Evolutionary conservation across 2,329 filamentous ascomycete species (phyloP).

Genomic region (Claviceps spartinae): DNA sequence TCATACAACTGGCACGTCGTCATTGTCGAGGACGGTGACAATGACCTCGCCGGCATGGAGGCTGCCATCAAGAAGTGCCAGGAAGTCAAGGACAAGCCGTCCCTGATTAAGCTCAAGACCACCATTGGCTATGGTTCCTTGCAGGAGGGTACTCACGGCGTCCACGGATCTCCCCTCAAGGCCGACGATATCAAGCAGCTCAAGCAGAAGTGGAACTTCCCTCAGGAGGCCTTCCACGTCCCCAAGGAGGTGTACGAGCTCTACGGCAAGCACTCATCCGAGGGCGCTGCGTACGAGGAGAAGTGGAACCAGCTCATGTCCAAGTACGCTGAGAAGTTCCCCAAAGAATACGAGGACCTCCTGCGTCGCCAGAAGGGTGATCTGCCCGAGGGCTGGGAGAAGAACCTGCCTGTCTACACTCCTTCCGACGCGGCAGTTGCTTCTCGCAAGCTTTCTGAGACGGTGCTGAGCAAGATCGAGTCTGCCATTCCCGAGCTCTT

Average conservation of each 20-base stretch:
- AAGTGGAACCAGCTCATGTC: conserved; percentile 92
- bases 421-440: conserved; percentile 72
- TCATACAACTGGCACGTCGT: conserved; percentile 91
- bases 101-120: conserved; percentile 91
- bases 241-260: conserved; percentile 88
- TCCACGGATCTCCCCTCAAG: conserved; percentile 94
- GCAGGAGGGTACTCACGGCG: conserved; percentile 84
- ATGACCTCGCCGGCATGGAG: conserved; percentile 78
- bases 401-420: conserved; percentile 81
- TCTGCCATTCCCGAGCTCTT: conserved; percentile 74
- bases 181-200: conserved; percentile 84
- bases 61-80: conserved; percentile 74
- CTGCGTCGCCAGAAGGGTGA: conserved; percentile 65
- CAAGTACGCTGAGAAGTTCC: conserved; percentile 71
- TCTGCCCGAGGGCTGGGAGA: conserved; percentile 94
- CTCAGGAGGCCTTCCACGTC: conserved; percentile 82
- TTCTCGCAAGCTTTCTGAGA: conserved; percentile 93
- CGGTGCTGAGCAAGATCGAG: conserved; percentile 80
- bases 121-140: conserved; percentile 94
- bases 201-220: conserved; percentile 92
- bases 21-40: conserved; percentile 75
- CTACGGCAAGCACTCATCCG: conserved; percentile 71
- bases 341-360: conserved; percentile 68
- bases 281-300: conserved; percentile 78
- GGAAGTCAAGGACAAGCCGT: conserved; percentile 88